Evolutionary conservation across 352 stramenopile genomes (phyloP).

Genomic region (Saprolegnia parasitica): DNA sequence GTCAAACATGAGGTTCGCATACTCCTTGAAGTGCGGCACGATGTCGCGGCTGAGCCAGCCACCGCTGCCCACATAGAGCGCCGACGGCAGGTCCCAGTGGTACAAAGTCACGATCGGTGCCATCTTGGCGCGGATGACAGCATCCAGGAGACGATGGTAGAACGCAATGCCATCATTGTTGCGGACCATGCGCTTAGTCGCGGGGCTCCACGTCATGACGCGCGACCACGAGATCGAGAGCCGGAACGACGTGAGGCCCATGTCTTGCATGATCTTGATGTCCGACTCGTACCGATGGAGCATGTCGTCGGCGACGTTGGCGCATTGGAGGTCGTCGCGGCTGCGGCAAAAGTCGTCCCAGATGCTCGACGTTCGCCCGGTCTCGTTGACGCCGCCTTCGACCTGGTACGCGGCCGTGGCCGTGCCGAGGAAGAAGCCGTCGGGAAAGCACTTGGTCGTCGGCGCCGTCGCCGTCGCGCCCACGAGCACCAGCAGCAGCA

Average conservation of each 20-base stretch:
- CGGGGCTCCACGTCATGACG: slow-evolving; percentile 77
- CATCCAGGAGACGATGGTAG: slow-evolving; percentile 91
- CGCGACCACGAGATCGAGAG: slow-evolving; percentile 92
- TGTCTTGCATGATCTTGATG: slow-evolving; percentile 88
- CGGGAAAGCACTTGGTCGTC: slow-evolving; percentile 44
- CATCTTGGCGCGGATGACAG: slow-evolving; percentile 68
- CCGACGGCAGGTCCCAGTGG: slow-evolving; percentile 93
- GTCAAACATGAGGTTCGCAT: slow-evolving; percentile 86
- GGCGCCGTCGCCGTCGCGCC: too few species aligned
- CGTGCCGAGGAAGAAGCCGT: slow-evolving; percentile 81
- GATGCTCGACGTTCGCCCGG: slow-evolving; percentile 75
- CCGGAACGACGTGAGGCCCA: slow-evolving; percentile 89
- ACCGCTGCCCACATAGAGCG: slow-evolving; percentile 75
- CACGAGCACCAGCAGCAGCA: not conserved
- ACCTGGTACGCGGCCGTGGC: slow-evolving; percentile 92
- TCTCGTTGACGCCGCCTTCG: slow-evolving; percentile 85
- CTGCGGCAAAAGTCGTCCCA: slow-evolving; percentile 91
- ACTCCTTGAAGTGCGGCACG: slow-evolving; percentile 77
- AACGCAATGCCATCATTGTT: slow-evolving; percentile 89
- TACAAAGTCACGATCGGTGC: slow-evolving; percentile 93
- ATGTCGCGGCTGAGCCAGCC: slow-evolving; percentile 65
- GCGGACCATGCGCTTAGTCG: slow-evolving; percentile 39
- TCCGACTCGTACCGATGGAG: slow-evolving; percentile 88
- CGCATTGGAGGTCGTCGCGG: slow-evolving; percentile 64
- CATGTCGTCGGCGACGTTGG: slow-evolving; percentile 92